Conservation (phyloP, 768 basidiomycete species). For the Cystofilobasidium ferigula region DNA sequence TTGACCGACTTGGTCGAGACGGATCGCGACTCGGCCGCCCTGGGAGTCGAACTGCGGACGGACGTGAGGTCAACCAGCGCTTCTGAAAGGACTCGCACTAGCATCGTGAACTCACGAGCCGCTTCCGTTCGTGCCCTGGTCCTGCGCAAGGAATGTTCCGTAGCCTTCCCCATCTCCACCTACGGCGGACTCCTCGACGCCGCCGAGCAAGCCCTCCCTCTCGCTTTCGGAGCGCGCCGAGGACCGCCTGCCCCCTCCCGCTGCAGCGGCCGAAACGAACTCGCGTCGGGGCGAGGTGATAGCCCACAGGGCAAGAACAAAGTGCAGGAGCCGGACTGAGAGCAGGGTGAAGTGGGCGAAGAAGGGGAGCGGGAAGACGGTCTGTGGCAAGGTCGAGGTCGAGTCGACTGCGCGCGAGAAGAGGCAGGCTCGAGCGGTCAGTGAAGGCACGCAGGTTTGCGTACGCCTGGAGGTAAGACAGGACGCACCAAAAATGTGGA, state of each 20-base stretch:
- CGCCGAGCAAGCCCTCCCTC: neutral
- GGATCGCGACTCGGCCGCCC: neutral
- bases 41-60: neutral
- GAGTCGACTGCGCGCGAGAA: constrained; percentile 2
- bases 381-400: constrained; percentile 10
- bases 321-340: constrained; percentile 18
- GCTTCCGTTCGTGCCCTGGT: neutral
- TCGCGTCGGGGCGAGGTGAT: constrained; percentile 12
- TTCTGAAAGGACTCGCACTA: too few species aligned
- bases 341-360: constrained; percentile 13
- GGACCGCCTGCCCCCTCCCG: neutral
- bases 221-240: neutral
- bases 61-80: neutral
- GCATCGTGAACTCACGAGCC: neutral
- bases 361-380: constrained; percentile 21
- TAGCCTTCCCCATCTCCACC: neutral
- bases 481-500: constrained; percentile 18
- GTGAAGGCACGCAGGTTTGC: neutral
- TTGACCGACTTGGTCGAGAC: neutral
- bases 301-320: constrained; percentile 18
- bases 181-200: neutral
- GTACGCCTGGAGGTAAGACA: neutral
- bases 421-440: neutral
- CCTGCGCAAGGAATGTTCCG: neutral
- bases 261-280: constrained; percentile 10